Evolutionary conservation across 2,329 filamentous ascomycete genomes (phyloP).

Genomic region (Penicillium sp.): DNA sequence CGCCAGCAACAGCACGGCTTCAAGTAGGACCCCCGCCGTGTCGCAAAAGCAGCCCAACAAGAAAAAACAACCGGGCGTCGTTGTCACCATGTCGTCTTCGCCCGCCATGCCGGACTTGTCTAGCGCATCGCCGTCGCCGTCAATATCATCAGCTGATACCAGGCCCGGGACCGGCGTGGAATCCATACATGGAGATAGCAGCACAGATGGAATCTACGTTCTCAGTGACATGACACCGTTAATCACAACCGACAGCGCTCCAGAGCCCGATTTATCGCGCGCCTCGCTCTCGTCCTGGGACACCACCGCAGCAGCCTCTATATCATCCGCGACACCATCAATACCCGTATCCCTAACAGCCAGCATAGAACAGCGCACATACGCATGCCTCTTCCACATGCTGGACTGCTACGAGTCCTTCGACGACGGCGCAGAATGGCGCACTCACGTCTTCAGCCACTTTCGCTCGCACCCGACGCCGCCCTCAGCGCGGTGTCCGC

Average conservation of each 20-base stretch:
- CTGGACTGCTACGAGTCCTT: slow-evolving; percentile 38
- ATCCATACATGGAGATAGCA: slow-evolving; percentile 5
- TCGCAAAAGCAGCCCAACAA: slow-evolving; percentile 1
- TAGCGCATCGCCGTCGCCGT: slow-evolving; percentile 24
- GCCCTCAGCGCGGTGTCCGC: slow-evolving; percentile 36
- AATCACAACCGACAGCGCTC: slow-evolving; percentile 1
- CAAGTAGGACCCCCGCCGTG: slow-evolving; percentile 1
- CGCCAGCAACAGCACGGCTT: neutral
- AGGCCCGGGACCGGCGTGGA: slow-evolving; percentile 18
- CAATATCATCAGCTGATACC: slow-evolving; percentile 28
- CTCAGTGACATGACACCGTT: slow-evolving; percentile 16
- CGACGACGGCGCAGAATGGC: slow-evolving; percentile 33
- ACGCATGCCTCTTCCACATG: slow-evolving; percentile 39
- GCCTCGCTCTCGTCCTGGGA: slow-evolving; percentile 22
- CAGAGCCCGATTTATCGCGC: slow-evolving; percentile 7
- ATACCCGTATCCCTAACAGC: neutral
- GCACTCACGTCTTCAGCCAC: slow-evolving; percentile 39
- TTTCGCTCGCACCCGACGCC: slow-evolving; percentile 37
- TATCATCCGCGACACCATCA: slow-evolving; percentile 6
- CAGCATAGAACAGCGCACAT: slow-evolving; percentile 13
- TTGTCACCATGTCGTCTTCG: slow-evolving; percentile 15
- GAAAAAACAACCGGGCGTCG: slow-evolving; percentile 8
- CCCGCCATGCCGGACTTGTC: slow-evolving; percentile 27
- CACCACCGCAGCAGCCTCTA: slow-evolving; percentile 7
- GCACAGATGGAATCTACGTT: slow-evolving; percentile 10